These are phyloP conservation scores for Sugiyamaella neomexicana DNA, from an alignment of 1,139 yeast species.

Conservation along the genomic window DNA sequence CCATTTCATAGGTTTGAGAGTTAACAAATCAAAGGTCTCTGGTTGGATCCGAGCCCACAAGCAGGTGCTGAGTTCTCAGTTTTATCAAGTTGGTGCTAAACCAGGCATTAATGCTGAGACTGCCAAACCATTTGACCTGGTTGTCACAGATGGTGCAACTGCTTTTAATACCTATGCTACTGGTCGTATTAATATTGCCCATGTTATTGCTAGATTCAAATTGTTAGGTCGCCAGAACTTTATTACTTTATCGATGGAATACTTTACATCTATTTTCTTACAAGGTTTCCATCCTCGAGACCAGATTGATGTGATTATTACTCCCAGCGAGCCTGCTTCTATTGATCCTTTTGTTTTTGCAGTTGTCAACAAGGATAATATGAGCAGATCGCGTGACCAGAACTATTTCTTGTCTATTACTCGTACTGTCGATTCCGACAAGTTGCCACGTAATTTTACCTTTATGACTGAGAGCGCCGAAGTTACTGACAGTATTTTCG, in stretches of 20 bases:
- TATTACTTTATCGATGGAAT: constrained; percentile 61
- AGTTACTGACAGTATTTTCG: constrained; percentile 62
- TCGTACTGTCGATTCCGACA: constrained; percentile 68
- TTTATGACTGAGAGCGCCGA: constrained; percentile 90
- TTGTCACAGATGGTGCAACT: constrained; percentile 68
- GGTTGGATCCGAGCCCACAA: constrained; percentile 51
- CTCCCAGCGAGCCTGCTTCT: constrained; percentile 53
- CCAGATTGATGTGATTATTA: constrained; percentile 52
- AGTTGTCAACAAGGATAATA: constrained; percentile 77
- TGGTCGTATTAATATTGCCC: constrained; percentile 77
- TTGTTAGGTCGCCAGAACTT: constrained; percentile 81
- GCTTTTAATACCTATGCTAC: constrained; percentile 78
- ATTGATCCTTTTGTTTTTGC: constrained; percentile 72
- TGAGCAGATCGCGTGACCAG: constrained; percentile 73
- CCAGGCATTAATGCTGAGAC: constrained; percentile 36
- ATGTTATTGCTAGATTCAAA: constrained; percentile 59
- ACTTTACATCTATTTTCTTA: constrained; percentile 55
- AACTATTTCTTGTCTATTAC: constrained; percentile 85
- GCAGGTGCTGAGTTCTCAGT: constrained; percentile 60
- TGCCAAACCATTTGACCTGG: constrained; percentile 37
- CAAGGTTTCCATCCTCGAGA: constrained; percentile 52
- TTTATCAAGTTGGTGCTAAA: constrained; percentile 56
- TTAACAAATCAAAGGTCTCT: constrained; percentile 59
- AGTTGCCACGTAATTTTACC: constrained; percentile 71
- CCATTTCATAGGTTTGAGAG: constrained; percentile 55